These are phyloP conservation scores for Apiosordaria backusii DNA, from an alignment of 495 filamentous ascomycete genomes.

Conservation along the genomic window DNA sequence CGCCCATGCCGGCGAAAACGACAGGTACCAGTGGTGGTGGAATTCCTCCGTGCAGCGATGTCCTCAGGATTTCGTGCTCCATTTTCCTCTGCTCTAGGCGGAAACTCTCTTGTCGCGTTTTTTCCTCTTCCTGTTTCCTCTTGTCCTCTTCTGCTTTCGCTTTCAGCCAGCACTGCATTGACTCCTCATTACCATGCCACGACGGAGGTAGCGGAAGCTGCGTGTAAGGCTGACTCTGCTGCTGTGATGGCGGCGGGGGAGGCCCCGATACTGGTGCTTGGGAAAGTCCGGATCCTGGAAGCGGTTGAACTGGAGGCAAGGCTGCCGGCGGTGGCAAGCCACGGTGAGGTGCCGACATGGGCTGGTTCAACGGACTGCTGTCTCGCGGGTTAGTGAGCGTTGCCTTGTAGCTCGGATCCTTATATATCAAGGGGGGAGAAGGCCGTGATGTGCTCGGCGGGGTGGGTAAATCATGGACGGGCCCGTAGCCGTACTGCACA, in stretches of 20 bases:
- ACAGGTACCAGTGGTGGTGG: constrained; percentile 84
- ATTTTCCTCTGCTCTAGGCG: constrained; percentile 73
- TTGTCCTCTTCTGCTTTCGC: constrained; percentile 87
- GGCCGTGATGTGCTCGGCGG: constrained; percentile 57
- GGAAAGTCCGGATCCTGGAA: constrained; percentile 30
- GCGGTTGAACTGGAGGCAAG: constrained; percentile 59
- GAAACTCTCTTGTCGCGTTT: constrained; percentile 73
- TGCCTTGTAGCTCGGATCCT: constrained; percentile 47
- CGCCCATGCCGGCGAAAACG: constrained; percentile 81
- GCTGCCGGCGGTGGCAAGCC: constrained; percentile 70
- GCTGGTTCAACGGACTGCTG: constrained; percentile 43
- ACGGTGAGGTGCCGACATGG: constrained; percentile 71
- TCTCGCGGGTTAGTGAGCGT: constrained; percentile 35
- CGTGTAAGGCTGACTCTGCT: constrained; percentile 40
- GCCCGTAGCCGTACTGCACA: constrained; percentile 61
- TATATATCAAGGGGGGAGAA: constrained; percentile 55
- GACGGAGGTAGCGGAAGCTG: constrained; percentile 66
- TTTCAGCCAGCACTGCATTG: constrained; percentile 75
- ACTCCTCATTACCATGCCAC: constrained; percentile 63
- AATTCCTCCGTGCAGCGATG: constrained; percentile 74
- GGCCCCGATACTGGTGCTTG: constrained; percentile 31
- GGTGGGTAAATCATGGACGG: constrained; percentile 67
- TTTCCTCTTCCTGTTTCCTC: constrained; percentile 83
- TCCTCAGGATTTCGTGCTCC: constrained; percentile 79
- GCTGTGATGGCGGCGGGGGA: constrained; percentile 38